Evolutionary conservation across 805 yeast species (phyloP).

Genomic region (Debaryomyces castellii): DNA sequence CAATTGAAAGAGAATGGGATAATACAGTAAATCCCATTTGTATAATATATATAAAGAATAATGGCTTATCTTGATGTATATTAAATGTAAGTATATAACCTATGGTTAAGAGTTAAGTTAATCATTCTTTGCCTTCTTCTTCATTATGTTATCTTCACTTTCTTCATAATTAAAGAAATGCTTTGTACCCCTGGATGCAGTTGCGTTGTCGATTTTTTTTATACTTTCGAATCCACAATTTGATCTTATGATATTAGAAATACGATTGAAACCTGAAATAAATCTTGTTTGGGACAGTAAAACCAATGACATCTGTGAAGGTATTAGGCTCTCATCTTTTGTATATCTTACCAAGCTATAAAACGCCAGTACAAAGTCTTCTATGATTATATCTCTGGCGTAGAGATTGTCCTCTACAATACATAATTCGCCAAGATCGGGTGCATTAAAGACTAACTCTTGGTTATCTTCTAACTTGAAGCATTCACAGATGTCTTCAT

Average conservation of each 20-base stretch:
- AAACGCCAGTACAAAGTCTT: constrained; percentile 26
- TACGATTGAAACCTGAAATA: constrained; percentile 23
- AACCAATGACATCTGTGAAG: constrained; percentile 16
- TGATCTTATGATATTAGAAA: constrained; percentile 18
- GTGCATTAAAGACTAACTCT: constrained; percentile 26
- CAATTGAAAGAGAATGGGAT: constrained; percentile 52
- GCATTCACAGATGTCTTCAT: constrained; percentile 26
- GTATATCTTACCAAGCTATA: constrained; percentile 15
- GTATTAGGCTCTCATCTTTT: constrained; percentile 2
- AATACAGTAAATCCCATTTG: constrained; percentile 1
- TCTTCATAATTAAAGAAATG: background rate
- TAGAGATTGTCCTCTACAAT: constrained; percentile 34
- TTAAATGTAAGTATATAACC: background rate
- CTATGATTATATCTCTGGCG: constrained; percentile 20
- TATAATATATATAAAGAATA: background rate
- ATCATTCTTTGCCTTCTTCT: background rate
- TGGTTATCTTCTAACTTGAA: constrained; percentile 21
- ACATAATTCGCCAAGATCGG: constrained; percentile 24
- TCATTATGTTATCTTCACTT: background rate
- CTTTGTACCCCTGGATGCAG: background rate
- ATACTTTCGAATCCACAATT: constrained; percentile 18
- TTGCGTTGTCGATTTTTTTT: background rate
- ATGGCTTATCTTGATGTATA: background rate
- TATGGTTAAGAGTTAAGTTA: background rate
- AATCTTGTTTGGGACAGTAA: constrained; percentile 24